Base-by-base conservation (phyloP, 1,139 yeast genomes). In the Entelexis sorbosivorans region DNA sequence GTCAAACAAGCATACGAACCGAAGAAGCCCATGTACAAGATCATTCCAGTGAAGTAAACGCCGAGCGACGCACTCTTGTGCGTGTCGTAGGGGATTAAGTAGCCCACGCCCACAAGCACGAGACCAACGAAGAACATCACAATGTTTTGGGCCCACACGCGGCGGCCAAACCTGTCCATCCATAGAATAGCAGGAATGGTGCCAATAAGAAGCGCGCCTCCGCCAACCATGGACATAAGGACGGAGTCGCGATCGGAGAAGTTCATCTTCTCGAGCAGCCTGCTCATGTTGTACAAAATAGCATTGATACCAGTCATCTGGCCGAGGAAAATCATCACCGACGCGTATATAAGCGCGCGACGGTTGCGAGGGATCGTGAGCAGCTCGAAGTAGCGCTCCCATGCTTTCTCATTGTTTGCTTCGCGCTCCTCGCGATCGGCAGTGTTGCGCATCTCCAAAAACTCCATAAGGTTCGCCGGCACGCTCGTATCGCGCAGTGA, bases 1-100 rank as follows among this genome's bases (percentile, higher is more conserved):
- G 82, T 76, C 60, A 78, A 69, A 58, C 79, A 74, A n/a, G 83
- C 77, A 59, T 78, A 79, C 7, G 79, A 71, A 49, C 83, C 83
- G 54, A 78, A 79, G 70, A 77, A 77, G 47, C 72, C 72, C 76
- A 76, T 75, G 65, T 79, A 79, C 32, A 78, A 60, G 45, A 79
- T 74, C 58, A 78, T 69, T 53, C 83, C 84, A 0, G 81, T 69
- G 35, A 66, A 56, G 62, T 77, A 78, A 11, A 75, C 71, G 51
- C 82, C 84, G 58, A 73, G 73, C 2, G 79, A 76, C 7, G 77
- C 77, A 0, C 70, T 60, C 35, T 66, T 55, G 50, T 74, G 60
- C 3, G 69, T 67, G 5, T 63, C 59, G 28, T 63, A 52, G 53
- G 71, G 43, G 36, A 50, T 47, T 29, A 64, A 65, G 63, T 78